A percentile compares a stretch with the other conserved stretches of the same genome.
These are phyloP conservation scores for Tulasnella sp. DNA, from an alignment of 768 basidiomycete species.

Conservation along the genomic window DNA sequence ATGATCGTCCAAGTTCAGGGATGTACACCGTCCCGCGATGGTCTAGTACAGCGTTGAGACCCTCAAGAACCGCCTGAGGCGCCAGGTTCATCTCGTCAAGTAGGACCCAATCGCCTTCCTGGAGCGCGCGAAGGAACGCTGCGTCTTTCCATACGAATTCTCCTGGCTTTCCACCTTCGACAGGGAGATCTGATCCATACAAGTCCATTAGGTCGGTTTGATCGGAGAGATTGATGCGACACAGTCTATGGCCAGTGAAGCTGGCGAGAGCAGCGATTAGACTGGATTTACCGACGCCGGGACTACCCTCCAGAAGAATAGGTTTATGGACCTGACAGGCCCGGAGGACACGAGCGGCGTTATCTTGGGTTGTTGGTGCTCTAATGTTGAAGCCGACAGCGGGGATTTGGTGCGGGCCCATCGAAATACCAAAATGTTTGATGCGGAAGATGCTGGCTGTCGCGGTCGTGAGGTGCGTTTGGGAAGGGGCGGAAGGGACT, in stretches of 20 bases:
- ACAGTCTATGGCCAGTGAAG: constrained; percentile 69
- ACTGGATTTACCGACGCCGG: constrained; percentile 97
- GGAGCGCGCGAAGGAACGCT: constrained; percentile 87
- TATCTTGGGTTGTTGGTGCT: constrained; percentile 83
- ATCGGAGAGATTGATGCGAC: constrained; percentile 95
- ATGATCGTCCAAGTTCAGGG: constrained; percentile 88
- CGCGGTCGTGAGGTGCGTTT: neutral
- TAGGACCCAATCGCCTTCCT: constrained; percentile 96
- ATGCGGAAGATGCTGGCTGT: constrained; percentile 44
- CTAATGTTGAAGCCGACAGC: constrained; percentile 65
- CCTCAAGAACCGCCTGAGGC: constrained; percentile 93
- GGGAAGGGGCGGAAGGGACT: constrained; percentile 42
- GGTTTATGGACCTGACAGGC: constrained; percentile 89
- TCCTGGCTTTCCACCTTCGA: constrained; percentile 84
- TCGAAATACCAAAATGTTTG: constrained; percentile 68
- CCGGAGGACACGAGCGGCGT: constrained; percentile 81
- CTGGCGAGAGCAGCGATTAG: constrained; percentile 82
- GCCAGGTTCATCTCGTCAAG: constrained; percentile 99
- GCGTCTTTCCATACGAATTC: constrained; percentile 98
- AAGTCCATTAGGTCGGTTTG: constrained; percentile 96
- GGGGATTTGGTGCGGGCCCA: constrained; percentile 46
- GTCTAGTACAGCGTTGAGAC: constrained; percentile 92
- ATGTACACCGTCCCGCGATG: constrained; percentile 93
- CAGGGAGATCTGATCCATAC: constrained; percentile 93
- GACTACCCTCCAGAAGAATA: constrained; percentile 93